Base-by-base conservation (phyloP, 2,329 filamentous ascomycete species). In the Sarocladium kiliense region DNA sequence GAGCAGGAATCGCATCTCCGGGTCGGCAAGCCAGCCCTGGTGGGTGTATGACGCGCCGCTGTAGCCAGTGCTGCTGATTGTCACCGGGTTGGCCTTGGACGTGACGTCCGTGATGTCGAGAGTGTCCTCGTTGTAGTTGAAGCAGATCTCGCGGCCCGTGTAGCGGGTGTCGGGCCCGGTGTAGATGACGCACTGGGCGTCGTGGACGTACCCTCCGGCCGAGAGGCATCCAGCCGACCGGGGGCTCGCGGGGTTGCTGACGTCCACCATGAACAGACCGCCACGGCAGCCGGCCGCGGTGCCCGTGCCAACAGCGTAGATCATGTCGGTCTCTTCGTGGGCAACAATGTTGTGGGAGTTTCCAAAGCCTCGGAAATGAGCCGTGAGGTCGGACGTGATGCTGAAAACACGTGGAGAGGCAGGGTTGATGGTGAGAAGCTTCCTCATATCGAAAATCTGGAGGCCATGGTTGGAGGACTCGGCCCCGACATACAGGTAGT, bases 391-490 rank as follows among this genome's bases (percentile, higher is more conserved):
- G 25, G 55, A 58, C 26, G 57, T 45, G n/a, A 59, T 63, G 65
- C 56, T 62, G 56, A 68, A 73, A 3, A 57, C 62, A 59, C 57
- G 61, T 42, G 65, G 71, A 14, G 65, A 68, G 12, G 70, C 59
- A 1, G 73, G 69, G 62, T 76, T 67, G 45, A 79, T 61, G 23
- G 65, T 65, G 30, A 77, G 64, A 2, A 82, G 72, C 71, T 68
- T 84, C 61, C 71, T 79, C 73, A 85, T 74, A 63, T 86, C 82
- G 60, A 86, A 86, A 64, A 86, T 78, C 64, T 86, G 83, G 23
- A 86, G 74, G 50, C 79, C 78, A 63, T 86, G 82, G 54, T 69
- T 65, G 6, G 60, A 58, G 0, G 79, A 75, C 59, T 75, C 72
- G 41, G 68, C 67, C 7, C 72, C 72, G 30, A 75, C 72, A 57